A percentile compares a stretch with the other conserved stretches of the same genome.
Conservation (phyloP, 2,329 filamentous ascomycete species). For the Tricladium varicosporioides region DNA sequence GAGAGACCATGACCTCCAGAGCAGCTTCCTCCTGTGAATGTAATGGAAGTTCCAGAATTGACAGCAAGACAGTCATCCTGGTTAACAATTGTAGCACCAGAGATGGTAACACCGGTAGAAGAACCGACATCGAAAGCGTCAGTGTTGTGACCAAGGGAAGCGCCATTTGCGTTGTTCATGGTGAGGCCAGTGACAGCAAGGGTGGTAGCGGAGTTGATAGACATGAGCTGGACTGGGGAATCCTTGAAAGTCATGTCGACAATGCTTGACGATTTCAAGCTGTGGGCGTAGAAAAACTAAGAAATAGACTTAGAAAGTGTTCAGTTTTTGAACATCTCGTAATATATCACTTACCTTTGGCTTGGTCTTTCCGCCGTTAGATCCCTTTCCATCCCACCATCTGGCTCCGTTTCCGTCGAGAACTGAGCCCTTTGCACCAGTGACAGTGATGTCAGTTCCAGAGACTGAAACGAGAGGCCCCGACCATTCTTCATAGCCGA, state of each 20-base stretch:
- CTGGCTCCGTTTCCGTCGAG: conserved; percentile 54
- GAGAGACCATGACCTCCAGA: conserved; percentile 45
- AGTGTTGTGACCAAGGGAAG: conserved; percentile 49
- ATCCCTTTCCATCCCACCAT: conserved; percentile 50
- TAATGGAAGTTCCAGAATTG: conserved; percentile 49
- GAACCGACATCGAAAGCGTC: conserved; percentile 52
- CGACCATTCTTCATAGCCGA: conserved; percentile 62
- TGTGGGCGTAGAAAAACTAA: conserved; percentile 54
- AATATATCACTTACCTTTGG: conserved; percentile 42
- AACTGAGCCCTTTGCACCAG: conserved; percentile 30
- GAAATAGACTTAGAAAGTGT: too few species aligned
- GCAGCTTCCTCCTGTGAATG: conserved; percentile 30
- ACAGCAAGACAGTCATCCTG: conserved; percentile 60
- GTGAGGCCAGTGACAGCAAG: conserved; percentile 49
- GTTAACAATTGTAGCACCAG: conserved; percentile 43
- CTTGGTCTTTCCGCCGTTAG: conserved; percentile 59
- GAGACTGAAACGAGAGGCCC: conserved; percentile 62
- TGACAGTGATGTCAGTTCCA: conserved; percentile 41
- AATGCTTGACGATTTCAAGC: conserved; percentile 49
- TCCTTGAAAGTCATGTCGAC: conserved; percentile 50
- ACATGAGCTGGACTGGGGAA: conserved; percentile 53
- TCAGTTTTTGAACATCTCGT: too few species aligned
- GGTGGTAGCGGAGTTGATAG: conserved; percentile 41
- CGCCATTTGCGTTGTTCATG: conserved; percentile 57
- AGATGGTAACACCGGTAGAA: conserved; percentile 47